phyloP scores from a whole-genome alignment of 139 green algal species.

The Pseudopediastrum boryanum region DNA sequence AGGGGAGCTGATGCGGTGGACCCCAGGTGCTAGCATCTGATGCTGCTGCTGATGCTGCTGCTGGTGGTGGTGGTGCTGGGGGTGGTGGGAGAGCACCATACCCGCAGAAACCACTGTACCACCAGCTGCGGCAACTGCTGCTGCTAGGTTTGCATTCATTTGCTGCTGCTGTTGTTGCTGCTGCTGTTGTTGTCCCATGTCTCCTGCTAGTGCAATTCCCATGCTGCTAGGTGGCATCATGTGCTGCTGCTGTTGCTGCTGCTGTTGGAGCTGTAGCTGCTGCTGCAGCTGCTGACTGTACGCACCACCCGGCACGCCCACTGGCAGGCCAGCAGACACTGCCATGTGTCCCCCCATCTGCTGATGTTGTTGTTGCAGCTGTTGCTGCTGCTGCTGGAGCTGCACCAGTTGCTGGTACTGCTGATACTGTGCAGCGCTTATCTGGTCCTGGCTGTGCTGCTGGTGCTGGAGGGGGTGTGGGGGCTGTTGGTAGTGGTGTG shows the following conservation, averaged over 20 bases:
- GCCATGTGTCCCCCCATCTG: not conserved
- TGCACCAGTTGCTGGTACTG: slow-evolving; percentile 5
- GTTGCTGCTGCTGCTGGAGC: not conserved
- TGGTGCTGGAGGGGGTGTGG: not conserved
- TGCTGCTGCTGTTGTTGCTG: slow-evolving; percentile 2
- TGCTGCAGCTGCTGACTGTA: too few species aligned
- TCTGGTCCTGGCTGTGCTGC: not conserved
- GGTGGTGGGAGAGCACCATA: not conserved
- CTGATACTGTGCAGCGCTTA: not conserved
- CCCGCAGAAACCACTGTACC: not conserved
- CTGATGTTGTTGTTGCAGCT: not conserved
- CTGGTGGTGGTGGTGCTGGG: slow-evolving; percentile 1
- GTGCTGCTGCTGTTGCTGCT: slow-evolving; percentile 2
- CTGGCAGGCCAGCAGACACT: too few species aligned
- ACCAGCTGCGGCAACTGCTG: not conserved
- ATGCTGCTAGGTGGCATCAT: not conserved
- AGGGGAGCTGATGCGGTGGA: slow-evolving; percentile 16
- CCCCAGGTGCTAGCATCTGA: slow-evolving; percentile 3
- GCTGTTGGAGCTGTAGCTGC: not conserved
- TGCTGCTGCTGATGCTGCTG: not conserved
- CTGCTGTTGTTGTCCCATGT: not conserved
- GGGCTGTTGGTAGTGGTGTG: not conserved
- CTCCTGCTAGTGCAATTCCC: not conserved
- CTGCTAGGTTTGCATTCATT: not conserved
- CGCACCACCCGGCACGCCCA: too few species aligned